Base-by-base conservation (phyloP, 371 early-diverging fungal species). In the Apophysomyces variabilis region DNA sequence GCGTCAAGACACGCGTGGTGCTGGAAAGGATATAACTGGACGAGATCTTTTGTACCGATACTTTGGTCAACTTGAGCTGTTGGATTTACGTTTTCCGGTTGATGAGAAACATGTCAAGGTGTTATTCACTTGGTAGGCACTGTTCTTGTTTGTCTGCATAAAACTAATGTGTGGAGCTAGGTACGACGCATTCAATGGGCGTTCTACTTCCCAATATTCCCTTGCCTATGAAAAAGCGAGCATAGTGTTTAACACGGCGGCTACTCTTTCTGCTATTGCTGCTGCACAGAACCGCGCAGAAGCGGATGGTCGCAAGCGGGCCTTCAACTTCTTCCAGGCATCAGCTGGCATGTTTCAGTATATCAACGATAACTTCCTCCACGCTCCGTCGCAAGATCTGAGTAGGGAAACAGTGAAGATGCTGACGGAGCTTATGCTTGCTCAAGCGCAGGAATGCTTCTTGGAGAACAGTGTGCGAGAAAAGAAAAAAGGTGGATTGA, bases 201-300 rank as follows among this genome's bases (percentile, higher is more conserved):
- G 73, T 7, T 62, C 72, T 12, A 76, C 76, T 13, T 70, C 79
- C 12, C 99, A 98, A 69, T 89, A 87, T 73, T 95, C 97, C 4
- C 83, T 96, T 61, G 99, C 99, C 2, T 98, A 94, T 75, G 97
- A 97, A 69, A 96, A 96, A 82, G 99, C 98, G 1, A 92, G 93
- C 73, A 87, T 93, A 13, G 92, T 98, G 62, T 98, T 96, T 81
- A 97, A 97, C 70, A 89, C 96, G 54, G 99, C 95, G 2, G 89
- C 95, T 4, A 85, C 89, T 1, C 75, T 93, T 35, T 89, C 89
- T 7, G 85, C 88, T 43, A 91, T 91, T 67, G 93, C 90, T 3
- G 80, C 87, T 43, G 69, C 79, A 0, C 92, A 92, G 73, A 90
- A 89, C 64, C 82, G 94, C 38, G 88, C 85, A 5, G 94, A 93